Percentiles rank a stretch among this genome's conserved stretches.
phyloP scores from a whole-genome alignment of 2,329 filamentous ascomycete genomes.

The Bisporella sp. region DNA sequence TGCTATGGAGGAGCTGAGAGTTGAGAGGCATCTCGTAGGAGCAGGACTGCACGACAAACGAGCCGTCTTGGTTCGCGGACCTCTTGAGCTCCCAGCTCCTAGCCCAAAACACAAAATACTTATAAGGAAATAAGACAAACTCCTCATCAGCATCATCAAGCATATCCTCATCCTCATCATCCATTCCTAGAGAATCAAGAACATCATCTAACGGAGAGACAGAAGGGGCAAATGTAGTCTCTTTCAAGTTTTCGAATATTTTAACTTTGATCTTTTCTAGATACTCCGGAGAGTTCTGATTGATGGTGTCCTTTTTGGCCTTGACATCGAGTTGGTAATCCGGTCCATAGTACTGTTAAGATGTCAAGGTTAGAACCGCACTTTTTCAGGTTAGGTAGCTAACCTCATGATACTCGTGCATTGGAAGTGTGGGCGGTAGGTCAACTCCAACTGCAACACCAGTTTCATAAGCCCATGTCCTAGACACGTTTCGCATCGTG shows the following conservation, averaged over 20 bases:
- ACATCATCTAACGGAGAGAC: background rate
- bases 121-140: too few species aligned
- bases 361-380: background rate
- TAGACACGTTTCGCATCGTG: background rate
- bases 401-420: background rate
- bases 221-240: background rate
- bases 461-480: background rate
- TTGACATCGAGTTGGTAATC: background rate
- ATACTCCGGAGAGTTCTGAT: background rate
- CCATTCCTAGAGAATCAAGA: background rate
- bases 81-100: too few species aligned
- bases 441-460: background rate
- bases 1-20: too few species aligned
- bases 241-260: background rate
- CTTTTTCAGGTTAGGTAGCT: background rate
- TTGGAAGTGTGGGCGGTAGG: background rate
- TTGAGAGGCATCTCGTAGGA: too few species aligned
- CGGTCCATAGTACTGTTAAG: background rate
- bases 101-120: too few species aligned
- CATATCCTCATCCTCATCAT: background rate
- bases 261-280: background rate
- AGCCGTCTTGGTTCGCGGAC: too few species aligned
- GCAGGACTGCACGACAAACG: too few species aligned
- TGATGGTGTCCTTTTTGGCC: background rate
- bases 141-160: slow-evolving; percentile 1